These are phyloP conservation scores for Coemansia asiatica DNA, from an alignment of 192 early-diverging fungal species.

Conservation along the genomic window DNA sequence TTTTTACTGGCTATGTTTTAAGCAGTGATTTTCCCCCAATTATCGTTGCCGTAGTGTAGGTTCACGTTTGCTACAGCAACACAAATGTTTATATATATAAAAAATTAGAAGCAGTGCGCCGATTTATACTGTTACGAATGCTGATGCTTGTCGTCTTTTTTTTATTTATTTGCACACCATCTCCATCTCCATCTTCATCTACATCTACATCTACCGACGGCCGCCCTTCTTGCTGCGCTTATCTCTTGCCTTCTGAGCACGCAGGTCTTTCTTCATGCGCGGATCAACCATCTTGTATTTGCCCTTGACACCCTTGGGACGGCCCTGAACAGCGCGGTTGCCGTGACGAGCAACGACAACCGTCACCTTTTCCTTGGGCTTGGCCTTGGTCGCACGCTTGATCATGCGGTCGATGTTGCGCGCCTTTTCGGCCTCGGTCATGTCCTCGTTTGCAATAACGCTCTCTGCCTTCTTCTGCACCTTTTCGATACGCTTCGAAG, in stretches of 20 bases:
- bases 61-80: no score
- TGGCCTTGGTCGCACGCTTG: slow-evolving; percentile 74
- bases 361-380: slow-evolving; percentile 74
- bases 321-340: slow-evolving; percentile 82
- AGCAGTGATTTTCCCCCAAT: no score
- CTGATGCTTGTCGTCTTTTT: no score
- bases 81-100: no score
- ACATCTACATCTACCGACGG: slow-evolving; percentile 24
- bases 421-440: slow-evolving; percentile 87
- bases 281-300: slow-evolving; percentile 96
- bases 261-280: slow-evolving; percentile 94
- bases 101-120: no score
- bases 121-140: no score
- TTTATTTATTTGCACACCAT: no score
- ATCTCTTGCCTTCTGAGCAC: slow-evolving; percentile 68
- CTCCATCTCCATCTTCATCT: no score
- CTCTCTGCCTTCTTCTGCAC: slow-evolving; percentile 85
- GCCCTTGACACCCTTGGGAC: slow-evolving; percentile 97
- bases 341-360: slow-evolving; percentile 88
- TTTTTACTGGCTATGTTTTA: no score
- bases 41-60: no score
- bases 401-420: slow-evolving; percentile 78
- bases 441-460: slow-evolving; percentile 82
- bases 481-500: slow-evolving; percentile 72
- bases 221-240: slow-evolving; percentile 36